Evolutionary conservation across 2,329 filamentous ascomycete genomes (phyloP), one percentile per base, ranked within the genome.

Genomic region (Zymoseptoria pseudotritici): DNA sequence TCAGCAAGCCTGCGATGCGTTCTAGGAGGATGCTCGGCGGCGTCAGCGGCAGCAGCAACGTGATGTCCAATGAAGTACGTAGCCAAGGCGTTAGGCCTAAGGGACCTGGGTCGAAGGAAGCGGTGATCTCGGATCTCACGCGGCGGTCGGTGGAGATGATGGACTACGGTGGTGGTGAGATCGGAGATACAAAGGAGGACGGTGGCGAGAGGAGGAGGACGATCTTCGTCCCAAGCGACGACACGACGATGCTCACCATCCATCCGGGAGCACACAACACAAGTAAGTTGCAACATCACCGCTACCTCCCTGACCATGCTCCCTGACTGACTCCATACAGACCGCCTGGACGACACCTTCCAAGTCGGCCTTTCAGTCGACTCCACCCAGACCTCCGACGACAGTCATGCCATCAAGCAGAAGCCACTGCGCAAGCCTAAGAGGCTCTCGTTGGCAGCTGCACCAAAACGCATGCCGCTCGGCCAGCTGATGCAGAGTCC

Each of bases 171-270:
- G 29, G 46, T 1, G 50, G 51, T 20, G 21, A 21, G 2, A 5
- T 19, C 55, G 50, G 10, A 17, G 42, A n/a, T 19, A 10, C 26
- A 13, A 52, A 55, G 24, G 52, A 56, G 10, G 36, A 57, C 13
- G 51, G 26, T 11, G 50, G 49, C 31, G 42, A 31, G 19, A 65
- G 78, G 65, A 74, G 79, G 60, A 72, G 77, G 60, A 82, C 79
- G 2, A 81, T 82, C 53, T 82, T 79, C 65, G 74, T 81, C 11
- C 79, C 79, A 46, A 46, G 36, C 10, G 79, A 81, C 29, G 78
- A 81, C 59, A 82, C 79, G 5, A 79, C 78, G 1, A 71, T 81
- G 24, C 70, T 80, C 63, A 81, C 79, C 1, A 80, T 82, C 52
- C 79, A 81, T 65, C 79, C 80, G 3, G 79, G 79, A 50, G 74